phyloP scores from a whole-genome alignment of 73 alveolate genomes.

The Paramecium octaurelia region DNA sequence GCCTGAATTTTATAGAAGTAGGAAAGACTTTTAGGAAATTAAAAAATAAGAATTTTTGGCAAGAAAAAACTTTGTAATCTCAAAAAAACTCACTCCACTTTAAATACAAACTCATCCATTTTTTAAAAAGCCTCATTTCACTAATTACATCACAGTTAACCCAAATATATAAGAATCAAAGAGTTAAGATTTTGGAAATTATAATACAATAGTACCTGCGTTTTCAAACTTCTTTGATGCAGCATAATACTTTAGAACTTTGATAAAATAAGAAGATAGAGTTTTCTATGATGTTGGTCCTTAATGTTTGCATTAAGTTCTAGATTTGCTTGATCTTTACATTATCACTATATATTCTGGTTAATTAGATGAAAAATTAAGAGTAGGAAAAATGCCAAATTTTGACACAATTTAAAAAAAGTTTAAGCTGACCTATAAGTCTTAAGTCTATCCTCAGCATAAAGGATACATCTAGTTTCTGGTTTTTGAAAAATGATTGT shows the following conservation, averaged over 20 bases:
- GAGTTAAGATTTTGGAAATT: neutral
- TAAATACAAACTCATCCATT: neutral
- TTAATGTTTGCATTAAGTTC: neutral
- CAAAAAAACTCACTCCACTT: neutral
- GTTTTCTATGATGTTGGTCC: conserved; percentile 1
- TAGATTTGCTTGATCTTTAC: neutral
- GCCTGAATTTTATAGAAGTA: neutral
- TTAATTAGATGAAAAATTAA: neutral
- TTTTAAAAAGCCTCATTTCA: neutral
- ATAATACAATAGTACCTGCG: neutral
- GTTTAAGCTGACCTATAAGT: neutral
- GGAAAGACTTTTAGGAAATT: neutral
- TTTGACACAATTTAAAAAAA: neutral
- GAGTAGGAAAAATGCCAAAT: neutral
- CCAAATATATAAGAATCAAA: neutral
- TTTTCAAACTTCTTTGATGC: neutral
- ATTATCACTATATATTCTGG: neutral
- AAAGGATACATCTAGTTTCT: neutral
- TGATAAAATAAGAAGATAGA: neutral
- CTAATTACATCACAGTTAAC: neutral
- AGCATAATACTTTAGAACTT: neutral
- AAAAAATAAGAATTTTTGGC: neutral
- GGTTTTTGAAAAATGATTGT: conserved; percentile 19
- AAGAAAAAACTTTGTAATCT: neutral
- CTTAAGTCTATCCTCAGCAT: neutral